A percentile compares a stretch with the other conserved stretches of the same genome.
phyloP scores from a whole-genome alignment of 768 basidiomycete species.

The Leccinum uliginosum region DNA sequence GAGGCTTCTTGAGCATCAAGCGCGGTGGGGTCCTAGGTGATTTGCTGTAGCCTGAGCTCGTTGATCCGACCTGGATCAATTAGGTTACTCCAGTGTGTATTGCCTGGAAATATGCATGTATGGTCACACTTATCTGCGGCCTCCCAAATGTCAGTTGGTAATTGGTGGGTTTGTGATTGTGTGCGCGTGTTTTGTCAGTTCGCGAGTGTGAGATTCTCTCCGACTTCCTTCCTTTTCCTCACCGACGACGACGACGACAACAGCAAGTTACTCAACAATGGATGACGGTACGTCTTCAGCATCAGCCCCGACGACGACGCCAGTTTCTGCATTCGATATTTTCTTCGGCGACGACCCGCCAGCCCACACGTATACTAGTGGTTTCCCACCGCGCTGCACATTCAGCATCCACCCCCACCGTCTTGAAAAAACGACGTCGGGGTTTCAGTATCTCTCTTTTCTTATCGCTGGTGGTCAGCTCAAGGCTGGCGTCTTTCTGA shows the following conservation, averaged over 20 bases:
- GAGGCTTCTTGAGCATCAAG: no score
- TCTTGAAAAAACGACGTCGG: conserved; percentile 25
- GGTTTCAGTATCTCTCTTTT: conserved; percentile 16
- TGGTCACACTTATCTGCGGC: no score
- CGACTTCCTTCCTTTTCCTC: not conserved
- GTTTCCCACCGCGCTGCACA: conserved; percentile 25
- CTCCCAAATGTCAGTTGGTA: conserved; percentile 9
- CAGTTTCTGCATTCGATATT: conserved; percentile 43
- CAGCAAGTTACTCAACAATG: conserved; percentile 36
- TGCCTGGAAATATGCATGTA: no score
- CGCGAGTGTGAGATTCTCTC: not conserved
- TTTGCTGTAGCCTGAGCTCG: no score
- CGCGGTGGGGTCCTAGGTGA: no score
- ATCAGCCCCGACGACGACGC: conserved; percentile 64
- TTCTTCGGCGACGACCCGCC: conserved; percentile 36
- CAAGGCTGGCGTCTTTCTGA: conserved; percentile 31
- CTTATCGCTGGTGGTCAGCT: conserved; percentile 27
- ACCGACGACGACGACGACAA: conserved; percentile 19
- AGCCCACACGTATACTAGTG: conserved; percentile 25
- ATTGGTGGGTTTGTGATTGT: conserved; percentile 17
- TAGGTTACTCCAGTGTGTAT: no score
- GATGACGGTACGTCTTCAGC: conserved; percentile 81
- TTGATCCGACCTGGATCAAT: no score
- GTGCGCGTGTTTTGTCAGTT: conserved; percentile 18
- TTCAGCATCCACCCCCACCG: conserved; percentile 21